Percentiles rank a stretch among this genome's conserved stretches.
These are phyloP conservation scores for Podospora conica DNA, from an alignment of 495 filamentous ascomycete species.

Conservation along the genomic window DNA sequence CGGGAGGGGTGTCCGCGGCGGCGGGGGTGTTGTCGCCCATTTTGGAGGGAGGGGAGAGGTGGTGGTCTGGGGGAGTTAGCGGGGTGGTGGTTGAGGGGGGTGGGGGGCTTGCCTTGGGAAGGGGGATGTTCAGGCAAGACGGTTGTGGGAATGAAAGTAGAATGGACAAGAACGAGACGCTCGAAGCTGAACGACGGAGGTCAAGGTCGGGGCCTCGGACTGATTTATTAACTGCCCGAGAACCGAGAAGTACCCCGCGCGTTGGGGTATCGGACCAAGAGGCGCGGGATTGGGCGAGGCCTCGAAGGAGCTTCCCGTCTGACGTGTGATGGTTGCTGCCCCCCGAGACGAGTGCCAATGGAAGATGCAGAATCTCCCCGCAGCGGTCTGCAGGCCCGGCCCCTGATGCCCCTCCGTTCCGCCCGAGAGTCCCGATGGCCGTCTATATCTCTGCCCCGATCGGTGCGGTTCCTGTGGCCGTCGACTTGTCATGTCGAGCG, in stretches of 20 bases:
- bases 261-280: background rate
- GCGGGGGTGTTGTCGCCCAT: constrained; percentile 14
- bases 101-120: background rate
- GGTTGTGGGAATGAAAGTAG: background rate
- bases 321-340: background rate
- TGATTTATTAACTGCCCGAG: background rate
- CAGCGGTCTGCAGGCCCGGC: background rate
- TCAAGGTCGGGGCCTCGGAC: background rate
- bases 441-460: too few relatives aligned
- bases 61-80: background rate
- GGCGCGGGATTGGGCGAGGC: background rate
- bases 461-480: background rate
- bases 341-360: too few relatives aligned
- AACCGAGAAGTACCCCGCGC: background rate
- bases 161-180: background rate
- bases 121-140: background rate
- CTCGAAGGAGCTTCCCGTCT: background rate
- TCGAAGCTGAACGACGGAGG: background rate
- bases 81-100: background rate
- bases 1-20: background rate
- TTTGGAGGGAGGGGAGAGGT: background rate
- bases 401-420: too few relatives aligned
- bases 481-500: background rate
- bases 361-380: background rate
- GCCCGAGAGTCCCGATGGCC: too few relatives aligned